Conservation (phyloP, 1,139 yeast species). For the Saccharomyces hybrid region DNA sequence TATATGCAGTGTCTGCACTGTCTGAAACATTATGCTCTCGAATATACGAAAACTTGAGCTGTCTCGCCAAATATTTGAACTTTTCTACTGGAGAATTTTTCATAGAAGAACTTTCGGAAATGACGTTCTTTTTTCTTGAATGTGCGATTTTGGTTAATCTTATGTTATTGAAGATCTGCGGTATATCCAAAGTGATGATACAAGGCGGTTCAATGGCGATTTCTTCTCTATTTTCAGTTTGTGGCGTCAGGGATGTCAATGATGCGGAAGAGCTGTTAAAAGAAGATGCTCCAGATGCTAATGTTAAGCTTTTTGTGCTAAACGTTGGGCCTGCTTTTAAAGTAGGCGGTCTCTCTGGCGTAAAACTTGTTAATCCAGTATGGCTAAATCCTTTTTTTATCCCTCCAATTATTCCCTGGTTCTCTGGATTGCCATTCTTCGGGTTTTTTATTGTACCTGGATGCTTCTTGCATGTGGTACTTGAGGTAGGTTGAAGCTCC, state of each 20-base stretch:
- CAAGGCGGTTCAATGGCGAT: slow-evolving; percentile 19
- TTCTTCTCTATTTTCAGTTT: slow-evolving; percentile 7
- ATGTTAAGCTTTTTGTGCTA: not conserved
- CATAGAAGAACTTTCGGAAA: slow-evolving; percentile 13
- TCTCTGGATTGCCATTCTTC: not conserved
- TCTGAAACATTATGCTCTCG: slow-evolving; percentile 14
- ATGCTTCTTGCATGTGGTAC: not conserved
- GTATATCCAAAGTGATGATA: slow-evolving; percentile 26
- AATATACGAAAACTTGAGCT: slow-evolving; percentile 27
- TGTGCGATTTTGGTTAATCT: slow-evolving; percentile 17
- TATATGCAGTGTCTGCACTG: slow-evolving; percentile 7
- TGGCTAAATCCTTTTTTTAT: slow-evolving; percentile 5
- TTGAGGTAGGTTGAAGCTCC: slow-evolving; percentile 1
- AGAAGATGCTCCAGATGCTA: slow-evolving; percentile 2
- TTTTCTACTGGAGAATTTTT: slow-evolving; percentile 29
- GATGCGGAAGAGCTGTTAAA: slow-evolving; percentile 6
- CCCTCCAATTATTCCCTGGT: slow-evolving; percentile 1
- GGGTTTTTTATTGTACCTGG: not conserved
- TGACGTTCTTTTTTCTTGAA: slow-evolving; percentile 5
- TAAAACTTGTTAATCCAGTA: slow-evolving; percentile 2
- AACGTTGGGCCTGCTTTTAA: not conserved
- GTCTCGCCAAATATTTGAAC: slow-evolving; percentile 29
- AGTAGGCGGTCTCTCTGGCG: slow-evolving; percentile 1
- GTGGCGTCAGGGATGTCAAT: slow-evolving; percentile 10
- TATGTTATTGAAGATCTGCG: slow-evolving; percentile 25